Evolutionary conservation across 768 basidiomycete genomes (phyloP), one percentile per base, ranked within the genome.

Genomic region (Amyloporia xantha): DNA sequence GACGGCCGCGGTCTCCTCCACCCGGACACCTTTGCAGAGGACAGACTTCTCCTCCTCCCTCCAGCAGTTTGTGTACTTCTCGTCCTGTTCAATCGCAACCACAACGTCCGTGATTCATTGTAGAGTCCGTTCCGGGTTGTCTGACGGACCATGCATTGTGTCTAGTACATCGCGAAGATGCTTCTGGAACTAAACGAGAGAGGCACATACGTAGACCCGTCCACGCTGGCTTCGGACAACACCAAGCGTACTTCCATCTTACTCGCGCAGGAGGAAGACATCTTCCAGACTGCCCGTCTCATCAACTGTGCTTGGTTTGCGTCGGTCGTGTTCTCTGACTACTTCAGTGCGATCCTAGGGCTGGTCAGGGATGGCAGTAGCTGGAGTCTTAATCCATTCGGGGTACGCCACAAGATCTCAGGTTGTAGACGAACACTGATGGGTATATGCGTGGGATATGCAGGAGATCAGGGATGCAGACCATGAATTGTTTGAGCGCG

Each of bases 21-120:
- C 53, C 84, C 82, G 1, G 90, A 92, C 49, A 70, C 74, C 0
- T 92, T 91, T 59, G 79, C 86, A 0, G 91, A 92, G 60, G 83
- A 90, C 52, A 71, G 90, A 33, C 67, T 92, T 4, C 68, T 90
- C 19, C 71, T 88, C 5, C 77, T 91, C n/a, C 90, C 90, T 1
- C 89, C 89, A 0, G 81, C 80, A 1, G 79, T 82, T 44, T 80
- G 83, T 50, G 79, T 75, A 3, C 62, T 91, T n/a, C 73, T 92
- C 19, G 76, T 91, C n/a, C 62, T 90, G n/a, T 92, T 91, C 74
- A 88, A 74, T 59, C 76, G 90, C n/a, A 92, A 92, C 53, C 90
- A 92, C 60, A 92, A 89, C 58, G 89, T 90, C 54, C 53, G 65
- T n/a, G 13, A 2, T 26, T 47, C 36, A 20, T 47, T 7, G 17